Conservation (phyloP, 352 stramenopile genomes). For the Pythium aristosporum region DNA sequence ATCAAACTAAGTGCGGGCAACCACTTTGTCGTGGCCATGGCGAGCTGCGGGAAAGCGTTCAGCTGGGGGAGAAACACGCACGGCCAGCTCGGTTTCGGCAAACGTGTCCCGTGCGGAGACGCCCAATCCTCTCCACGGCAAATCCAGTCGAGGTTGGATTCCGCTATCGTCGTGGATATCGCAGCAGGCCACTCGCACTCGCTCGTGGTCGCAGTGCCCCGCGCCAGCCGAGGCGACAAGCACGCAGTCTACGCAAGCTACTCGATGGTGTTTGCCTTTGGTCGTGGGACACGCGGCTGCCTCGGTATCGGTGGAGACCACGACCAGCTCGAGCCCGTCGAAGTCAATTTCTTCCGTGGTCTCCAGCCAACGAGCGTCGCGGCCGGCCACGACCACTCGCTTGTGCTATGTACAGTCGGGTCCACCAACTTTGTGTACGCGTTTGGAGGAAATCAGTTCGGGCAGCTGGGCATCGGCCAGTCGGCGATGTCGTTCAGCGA, state of each 20-base stretch:
- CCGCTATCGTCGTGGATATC: constrained; percentile 39
- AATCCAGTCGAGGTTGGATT: constrained; percentile 31
- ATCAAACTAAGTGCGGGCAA: constrained; percentile 55
- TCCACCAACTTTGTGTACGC: constrained; percentile 56
- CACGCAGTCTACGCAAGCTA: constrained; percentile 23
- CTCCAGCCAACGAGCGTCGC: constrained; percentile 44
- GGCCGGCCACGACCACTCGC: constrained; percentile 61
- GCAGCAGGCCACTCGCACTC: constrained; percentile 50
- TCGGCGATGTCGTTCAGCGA: constrained; percentile 34
- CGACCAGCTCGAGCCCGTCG: constrained; percentile 28
- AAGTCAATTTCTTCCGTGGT: constrained; percentile 63
- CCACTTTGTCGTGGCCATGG: constrained; percentile 60
- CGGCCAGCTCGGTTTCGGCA: constrained; percentile 60
- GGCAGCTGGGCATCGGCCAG: constrained; percentile 58
- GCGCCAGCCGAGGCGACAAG: not conserved
- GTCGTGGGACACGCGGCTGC: constrained; percentile 37
- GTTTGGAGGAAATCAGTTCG: constrained; percentile 66
- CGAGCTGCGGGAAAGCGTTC: constrained; percentile 38
- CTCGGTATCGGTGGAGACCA: constrained; percentile 55
- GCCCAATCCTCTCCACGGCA: constrained; percentile 23
- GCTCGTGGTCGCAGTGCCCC: constrained; percentile 34
- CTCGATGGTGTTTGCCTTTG: constrained; percentile 53
- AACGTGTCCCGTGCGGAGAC: not conserved
- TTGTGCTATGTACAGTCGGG: constrained; percentile 51
- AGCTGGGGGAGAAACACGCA: constrained; percentile 59